Evolutionary conservation across 352 stramenopile genomes (phyloP), one percentile per base, ranked within the genome.

Genomic region (Pythium aristosporum): DNA sequence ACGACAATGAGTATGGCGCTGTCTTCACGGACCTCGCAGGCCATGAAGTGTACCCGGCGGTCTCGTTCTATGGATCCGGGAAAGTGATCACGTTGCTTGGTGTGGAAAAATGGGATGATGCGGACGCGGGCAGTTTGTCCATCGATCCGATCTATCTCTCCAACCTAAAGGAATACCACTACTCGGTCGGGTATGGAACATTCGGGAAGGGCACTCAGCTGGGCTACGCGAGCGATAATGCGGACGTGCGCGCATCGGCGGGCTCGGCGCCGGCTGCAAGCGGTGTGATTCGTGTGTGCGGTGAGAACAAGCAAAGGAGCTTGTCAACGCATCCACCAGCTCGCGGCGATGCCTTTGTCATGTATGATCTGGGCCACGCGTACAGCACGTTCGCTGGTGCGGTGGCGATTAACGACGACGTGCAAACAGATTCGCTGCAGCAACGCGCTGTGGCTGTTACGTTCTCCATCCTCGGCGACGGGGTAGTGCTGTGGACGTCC

Each of bases 51-150:
- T 91, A 91, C 61, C 87, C 87, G 48, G 87, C 87, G 34, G 87
- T 96, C 15, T 94, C 85, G 15, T 96, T 96, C 44, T 96, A 96
- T 56, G 87, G 87, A n/a, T 94, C 87, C 0, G 87, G 87, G 0
- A 96, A 96, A 63, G 87, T 94, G 9, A 93, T 94, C 54, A 89
- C 85, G 0, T 62, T 94, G 25, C 71, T 94, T 37, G 73, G 82
- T 25, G 71, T 94, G 6, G 83, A 89, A 2, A 92, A 92, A 49
- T 94, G 84, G 86, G 85, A 94, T 44, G 80, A 91, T 47, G 51
- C 71, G 16, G 68, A 77, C 36, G 23, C 51, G 8, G 73, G 72
- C 11, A 48, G 28, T 10, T 64, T 65, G 8, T 42, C 66, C 18
- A 32, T 78, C 37, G 83, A 96, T 23, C 85, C 80, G 0, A 54